These are phyloP conservation scores for Fistulina hepatica DNA, from an alignment of 1,284 basidiomycete genomes.

Conservation along the genomic window DNA sequence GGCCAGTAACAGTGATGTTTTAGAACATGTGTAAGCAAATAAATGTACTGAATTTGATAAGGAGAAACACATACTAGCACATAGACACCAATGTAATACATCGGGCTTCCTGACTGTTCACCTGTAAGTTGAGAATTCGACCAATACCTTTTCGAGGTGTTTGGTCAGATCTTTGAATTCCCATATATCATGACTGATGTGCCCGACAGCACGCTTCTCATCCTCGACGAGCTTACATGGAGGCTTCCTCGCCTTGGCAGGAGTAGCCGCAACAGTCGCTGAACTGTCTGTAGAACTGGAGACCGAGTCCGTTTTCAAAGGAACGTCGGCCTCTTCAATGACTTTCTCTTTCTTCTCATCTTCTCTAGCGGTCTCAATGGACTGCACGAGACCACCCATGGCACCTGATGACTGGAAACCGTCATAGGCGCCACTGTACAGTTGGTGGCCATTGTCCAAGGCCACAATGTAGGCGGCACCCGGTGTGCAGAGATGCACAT, in stretches of 20 bases:
- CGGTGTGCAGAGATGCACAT: conserved; percentile 68
- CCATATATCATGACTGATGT: conserved; percentile 76
- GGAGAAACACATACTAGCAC: conserved; percentile 40
- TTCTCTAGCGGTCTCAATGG: conserved; percentile 35
- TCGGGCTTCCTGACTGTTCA: conserved; percentile 36
- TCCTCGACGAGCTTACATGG: conserved; percentile 86
- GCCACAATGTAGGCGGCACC: conserved; percentile 68
- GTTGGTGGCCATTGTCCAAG: conserved; percentile 78
- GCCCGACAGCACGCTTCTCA: conserved; percentile 79
- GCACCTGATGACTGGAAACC: conserved; percentile 59
- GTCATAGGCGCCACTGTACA: conserved; percentile 59
- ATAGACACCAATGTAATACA: conserved; percentile 74
- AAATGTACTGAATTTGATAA: conserved; percentile 30
- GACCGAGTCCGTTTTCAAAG: conserved; percentile 16
- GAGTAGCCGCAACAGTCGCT: conserved; percentile 29
- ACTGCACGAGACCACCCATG: conserved; percentile 58
- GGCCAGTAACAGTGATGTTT: conserved; percentile 27
- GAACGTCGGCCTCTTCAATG: conserved; percentile 18
- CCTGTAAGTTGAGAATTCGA: conserved; percentile 37
- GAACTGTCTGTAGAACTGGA: conserved; percentile 41
- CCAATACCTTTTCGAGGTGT: conserved; percentile 47
- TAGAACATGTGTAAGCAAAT: neutral
- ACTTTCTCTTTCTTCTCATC: conserved; percentile 33
- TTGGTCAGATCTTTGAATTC: conserved; percentile 21
- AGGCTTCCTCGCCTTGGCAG: conserved; percentile 33